Conservation (phyloP, 1,284 basidiomycete species). For the Cryptococcus wingfieldii region DNA sequence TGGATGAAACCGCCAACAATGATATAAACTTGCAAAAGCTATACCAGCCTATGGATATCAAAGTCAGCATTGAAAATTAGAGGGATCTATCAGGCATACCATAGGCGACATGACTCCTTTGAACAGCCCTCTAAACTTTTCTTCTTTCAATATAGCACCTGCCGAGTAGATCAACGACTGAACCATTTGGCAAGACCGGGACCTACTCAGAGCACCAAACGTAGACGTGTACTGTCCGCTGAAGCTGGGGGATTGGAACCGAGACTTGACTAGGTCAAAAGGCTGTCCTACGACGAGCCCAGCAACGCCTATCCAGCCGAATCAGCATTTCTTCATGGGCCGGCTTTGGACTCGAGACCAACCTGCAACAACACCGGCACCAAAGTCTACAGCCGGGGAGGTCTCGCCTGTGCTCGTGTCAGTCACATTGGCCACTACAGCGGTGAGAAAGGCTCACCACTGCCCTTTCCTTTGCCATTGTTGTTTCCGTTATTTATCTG, state of each 20-base stretch:
- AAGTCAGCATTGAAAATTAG: not conserved
- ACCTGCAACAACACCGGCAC: constrained; percentile 46
- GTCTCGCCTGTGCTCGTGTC: constrained; percentile 2
- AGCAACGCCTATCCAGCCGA: constrained; percentile 33
- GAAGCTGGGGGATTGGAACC: constrained; percentile 46
- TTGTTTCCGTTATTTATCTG: constrained; percentile 7
- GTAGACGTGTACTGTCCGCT: constrained; percentile 39
- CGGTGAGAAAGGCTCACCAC: not conserved
- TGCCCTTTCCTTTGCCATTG: constrained; percentile 7
- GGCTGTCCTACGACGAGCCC: constrained; percentile 50
- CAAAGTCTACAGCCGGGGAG: constrained; percentile 41
- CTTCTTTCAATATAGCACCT: constrained; percentile 41
- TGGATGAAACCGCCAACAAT: not conserved
- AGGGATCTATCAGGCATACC: constrained; percentile 27
- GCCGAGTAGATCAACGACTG: constrained; percentile 1
- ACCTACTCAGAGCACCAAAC: constrained; percentile 42
- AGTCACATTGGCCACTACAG: not conserved
- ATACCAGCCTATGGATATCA: constrained; percentile 35
- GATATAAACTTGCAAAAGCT: constrained; percentile 34
- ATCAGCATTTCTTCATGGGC: not conserved
- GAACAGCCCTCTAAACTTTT: constrained; percentile 41
- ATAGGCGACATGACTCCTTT: constrained; percentile 49
- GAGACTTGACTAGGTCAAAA: constrained; percentile 48
- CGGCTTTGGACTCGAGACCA: constrained; percentile 1
- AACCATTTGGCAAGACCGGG: not conserved